Percentiles rank a stretch among this genome's conserved stretches.
Evolutionary conservation across 1,284 basidiomycete species (phyloP).

Genomic region (Wallemia hederae): DNA sequence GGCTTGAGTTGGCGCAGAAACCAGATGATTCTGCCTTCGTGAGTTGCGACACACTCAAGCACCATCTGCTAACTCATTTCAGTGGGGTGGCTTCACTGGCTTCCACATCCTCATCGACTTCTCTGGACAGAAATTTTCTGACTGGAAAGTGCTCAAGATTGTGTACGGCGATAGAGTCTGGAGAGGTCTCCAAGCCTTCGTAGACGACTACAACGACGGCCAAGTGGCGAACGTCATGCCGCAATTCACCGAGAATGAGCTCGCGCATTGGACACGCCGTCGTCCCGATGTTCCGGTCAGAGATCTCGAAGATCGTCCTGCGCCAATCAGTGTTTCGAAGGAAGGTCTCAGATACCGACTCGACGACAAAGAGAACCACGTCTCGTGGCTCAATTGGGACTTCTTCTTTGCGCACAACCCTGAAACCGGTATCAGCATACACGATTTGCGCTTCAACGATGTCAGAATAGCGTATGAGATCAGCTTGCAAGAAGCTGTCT

Average conservation of each 20-base stretch:
- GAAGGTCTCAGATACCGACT: background rate
- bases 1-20: background rate
- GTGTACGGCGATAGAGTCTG: background rate
- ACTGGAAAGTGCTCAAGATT: background rate
- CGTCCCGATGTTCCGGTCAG: background rate
- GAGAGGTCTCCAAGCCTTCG: background rate
- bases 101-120: background rate
- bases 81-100: background rate
- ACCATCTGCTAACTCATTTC: background rate
- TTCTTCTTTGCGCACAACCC: background rate
- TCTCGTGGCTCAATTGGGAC: background rate
- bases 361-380: background rate
- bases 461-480: background rate
- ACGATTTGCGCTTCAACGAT: background rate
- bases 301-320: background rate
- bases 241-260: background rate
- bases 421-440: background rate
- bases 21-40: background rate
- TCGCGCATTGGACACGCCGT: background rate
- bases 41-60: background rate
- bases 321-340: background rate
- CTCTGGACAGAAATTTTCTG: background rate
- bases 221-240: background rate
- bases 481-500: background rate
- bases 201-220: background rate